phyloP scores from a whole-genome alignment of 2,329 filamentous ascomycete species.

The Samsoniella hepiali region DNA sequence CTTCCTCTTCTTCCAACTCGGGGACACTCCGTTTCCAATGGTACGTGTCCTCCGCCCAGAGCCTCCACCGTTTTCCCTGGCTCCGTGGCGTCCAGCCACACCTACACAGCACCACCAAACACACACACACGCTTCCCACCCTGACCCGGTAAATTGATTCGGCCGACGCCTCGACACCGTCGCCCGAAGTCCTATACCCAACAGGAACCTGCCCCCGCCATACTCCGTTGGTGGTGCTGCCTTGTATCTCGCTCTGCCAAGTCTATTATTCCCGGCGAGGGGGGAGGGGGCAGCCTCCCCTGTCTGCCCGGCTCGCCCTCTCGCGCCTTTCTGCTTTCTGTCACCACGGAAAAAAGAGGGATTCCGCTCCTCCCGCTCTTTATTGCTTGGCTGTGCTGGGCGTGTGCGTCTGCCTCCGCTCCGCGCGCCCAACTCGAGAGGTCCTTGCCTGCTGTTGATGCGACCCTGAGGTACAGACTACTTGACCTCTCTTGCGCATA shows the following conservation, averaged over 20 bases:
- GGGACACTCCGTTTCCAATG: background rate
- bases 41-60: constrained; percentile 3
- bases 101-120: background rate
- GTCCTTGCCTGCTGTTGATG: background rate
- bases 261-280: constrained; percentile 11
- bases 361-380: constrained; percentile 10
- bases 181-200: background rate
- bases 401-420: background rate
- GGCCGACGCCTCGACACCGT: background rate
- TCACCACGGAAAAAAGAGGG: background rate
- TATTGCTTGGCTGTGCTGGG: background rate
- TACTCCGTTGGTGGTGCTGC: background rate
- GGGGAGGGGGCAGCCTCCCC: background rate
- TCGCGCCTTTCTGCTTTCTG: background rate
- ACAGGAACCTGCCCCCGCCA: constrained; percentile 1
- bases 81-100: background rate
- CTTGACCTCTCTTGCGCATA: too few relatives aligned
- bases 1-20: background rate
- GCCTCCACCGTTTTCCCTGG: background rate
- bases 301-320: background rate
- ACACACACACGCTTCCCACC: background rate
- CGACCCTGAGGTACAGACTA: background rate
- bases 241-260: constrained; percentile 12
- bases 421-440: background rate
- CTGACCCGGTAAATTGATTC: background rate